These are phyloP conservation scores for Kodamaea fukazawae DNA, from an alignment of 805 yeast species.

Conservation along the genomic window DNA sequence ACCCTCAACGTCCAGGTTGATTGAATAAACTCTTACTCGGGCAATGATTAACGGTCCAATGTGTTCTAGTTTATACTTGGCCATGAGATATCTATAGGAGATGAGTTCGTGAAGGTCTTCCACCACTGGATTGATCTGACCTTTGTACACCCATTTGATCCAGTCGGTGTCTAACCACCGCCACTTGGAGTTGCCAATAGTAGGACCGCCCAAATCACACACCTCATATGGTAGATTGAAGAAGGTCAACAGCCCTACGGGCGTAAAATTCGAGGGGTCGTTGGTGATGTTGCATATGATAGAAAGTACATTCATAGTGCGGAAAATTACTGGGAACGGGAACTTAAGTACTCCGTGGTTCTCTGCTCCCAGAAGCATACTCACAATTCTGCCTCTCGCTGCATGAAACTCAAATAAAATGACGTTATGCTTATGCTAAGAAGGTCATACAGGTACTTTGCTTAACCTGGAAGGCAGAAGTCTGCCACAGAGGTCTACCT, in stretches of 20 bases:
- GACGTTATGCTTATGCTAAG: too few species aligned
- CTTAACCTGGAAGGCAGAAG: too few species aligned
- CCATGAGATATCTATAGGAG: slow-evolving; percentile 37
- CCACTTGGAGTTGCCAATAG: slow-evolving; percentile 39
- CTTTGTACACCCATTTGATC: slow-evolving; percentile 19
- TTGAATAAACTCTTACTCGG: slow-evolving; percentile 44
- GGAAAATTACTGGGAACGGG: too few species aligned
- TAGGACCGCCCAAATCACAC: slow-evolving; percentile 28
- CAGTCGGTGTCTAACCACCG: slow-evolving; percentile 52
- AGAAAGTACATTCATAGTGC: slow-evolving; percentile 2
- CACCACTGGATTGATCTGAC: slow-evolving; percentile 3
- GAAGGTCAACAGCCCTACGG: slow-evolving; percentile 50
- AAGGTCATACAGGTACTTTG: too few species aligned
- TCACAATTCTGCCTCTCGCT: too few species aligned
- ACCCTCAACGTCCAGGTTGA: slow-evolving; percentile 46
- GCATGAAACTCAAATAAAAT: too few species aligned
- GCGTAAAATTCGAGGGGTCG: slow-evolving; percentile 36
- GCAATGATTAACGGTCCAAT: slow-evolving; percentile 13
- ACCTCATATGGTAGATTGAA: slow-evolving; percentile 41
- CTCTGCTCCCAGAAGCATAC: too few species aligned
- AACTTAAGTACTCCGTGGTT: too few species aligned
- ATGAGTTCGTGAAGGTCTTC: slow-evolving; percentile 44
- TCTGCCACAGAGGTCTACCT: too few species aligned
- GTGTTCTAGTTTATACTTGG: slow-evolving; percentile 35
- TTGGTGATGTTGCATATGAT: slow-evolving; percentile 30